Percentiles rank a stretch among this genome's conserved stretches.
Conservation (phyloP, 129 eudicot species). For the Centella asiatica region DNA sequence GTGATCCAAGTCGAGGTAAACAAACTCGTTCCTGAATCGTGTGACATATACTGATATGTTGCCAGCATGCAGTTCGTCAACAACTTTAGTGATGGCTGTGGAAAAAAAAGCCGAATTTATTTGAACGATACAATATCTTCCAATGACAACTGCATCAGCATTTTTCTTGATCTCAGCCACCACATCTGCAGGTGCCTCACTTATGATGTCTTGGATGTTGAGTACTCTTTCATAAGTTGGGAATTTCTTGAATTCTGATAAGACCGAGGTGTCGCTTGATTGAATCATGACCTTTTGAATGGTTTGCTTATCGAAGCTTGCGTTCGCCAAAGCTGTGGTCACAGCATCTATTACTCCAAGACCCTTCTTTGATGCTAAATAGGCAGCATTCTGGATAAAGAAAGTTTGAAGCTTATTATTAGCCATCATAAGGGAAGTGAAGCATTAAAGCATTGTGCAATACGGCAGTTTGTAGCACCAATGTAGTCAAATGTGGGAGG, state of each 20-base stretch:
- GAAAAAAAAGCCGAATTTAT: conserved; percentile 27
- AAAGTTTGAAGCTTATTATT: background rate
- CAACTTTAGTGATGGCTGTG: conserved; percentile 27
- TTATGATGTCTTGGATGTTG: conserved; percentile 23
- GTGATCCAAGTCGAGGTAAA: conserved; percentile 48
- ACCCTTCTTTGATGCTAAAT: conserved; percentile 71
- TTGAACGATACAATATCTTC: conserved; percentile 27
- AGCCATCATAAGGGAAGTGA: background rate
- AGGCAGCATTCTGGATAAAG: conserved; percentile 51
- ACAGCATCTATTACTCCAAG: conserved; percentile 44
- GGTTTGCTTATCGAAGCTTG: conserved; percentile 48
- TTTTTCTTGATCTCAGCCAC: conserved; percentile 54
- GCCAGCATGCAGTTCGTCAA: conserved; percentile 53
- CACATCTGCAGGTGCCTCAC: conserved; percentile 35
- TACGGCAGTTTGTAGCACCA: no score
- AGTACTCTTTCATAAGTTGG: conserved; percentile 54
- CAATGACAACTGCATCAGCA: conserved; percentile 60
- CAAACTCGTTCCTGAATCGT: conserved; percentile 44
- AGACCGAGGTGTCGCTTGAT: conserved; percentile 67
- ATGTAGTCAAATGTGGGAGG: no score
- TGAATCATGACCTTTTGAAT: conserved; percentile 57
- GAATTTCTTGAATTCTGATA: conserved; percentile 45
- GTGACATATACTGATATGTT: conserved; percentile 72
- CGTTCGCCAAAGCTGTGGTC: conserved; percentile 42
- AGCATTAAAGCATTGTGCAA: background rate